Evolutionary conservation across 1,284 basidiomycete genomes (phyloP), one percentile per base, ranked within the genome.

Genomic region (Stygiomarasmius scandens): DNA sequence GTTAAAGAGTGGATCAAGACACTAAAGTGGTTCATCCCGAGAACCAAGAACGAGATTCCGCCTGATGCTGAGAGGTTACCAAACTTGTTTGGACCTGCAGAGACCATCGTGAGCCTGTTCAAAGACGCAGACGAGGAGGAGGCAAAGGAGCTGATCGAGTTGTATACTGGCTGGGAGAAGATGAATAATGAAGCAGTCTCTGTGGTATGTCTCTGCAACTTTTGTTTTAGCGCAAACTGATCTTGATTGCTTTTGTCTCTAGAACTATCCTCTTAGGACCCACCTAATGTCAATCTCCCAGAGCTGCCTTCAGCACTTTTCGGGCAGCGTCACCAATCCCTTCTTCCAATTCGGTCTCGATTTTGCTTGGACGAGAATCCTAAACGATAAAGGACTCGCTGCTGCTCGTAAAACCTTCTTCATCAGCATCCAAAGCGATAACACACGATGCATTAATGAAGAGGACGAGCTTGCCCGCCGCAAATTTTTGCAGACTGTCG

Each of bases 11-110:
- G 47, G 27, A 58, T 62, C 24, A 43, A 43, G 14, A 62, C 61
- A 16, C 58, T 62, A 54, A 58, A 58, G 36, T 62, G 58, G 38
- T 54, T 62, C 29, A 59, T 62, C 43, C 56, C 61, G 6, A 58
- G 61, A 49, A 62, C 58, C 44, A 60, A 56, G 58, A 62, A 60
- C 54, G 61, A 62, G 58, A 62, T 60, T 51, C 50, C 38, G 46
- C 56, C 56, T 2, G 61, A 62, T 43, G 58, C 58, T 47, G 41
- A 43, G 29, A 23, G 51, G 34, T 20, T 62, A 12, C 48, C 58
- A 14, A 25, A 1, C 9, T 20, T 60, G 25, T 49, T 60, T 43
- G 29, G 19, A 51, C 25, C 53, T 14, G 49, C 16, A 27, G 36
- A 20, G 19, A 43, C 2, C 20, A 36, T 58, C 44, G 19, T 60